A percentile compares a stretch with the other conserved stretches of the same genome.
Conservation (phyloP, 2,329 filamentous ascomycete species). For the Paecilomyces dactylethromorphus region DNA sequence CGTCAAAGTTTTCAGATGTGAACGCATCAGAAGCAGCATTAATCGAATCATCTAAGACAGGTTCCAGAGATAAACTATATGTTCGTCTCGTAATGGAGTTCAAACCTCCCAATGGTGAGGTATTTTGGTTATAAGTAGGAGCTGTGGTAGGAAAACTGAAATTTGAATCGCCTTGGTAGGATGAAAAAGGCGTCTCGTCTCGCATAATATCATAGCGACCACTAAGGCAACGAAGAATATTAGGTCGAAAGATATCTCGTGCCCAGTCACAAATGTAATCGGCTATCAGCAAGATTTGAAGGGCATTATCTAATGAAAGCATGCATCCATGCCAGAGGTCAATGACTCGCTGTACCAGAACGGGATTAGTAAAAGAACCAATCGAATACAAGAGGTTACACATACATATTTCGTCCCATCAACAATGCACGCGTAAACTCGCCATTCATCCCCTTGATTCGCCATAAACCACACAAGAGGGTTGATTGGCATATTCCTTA, state of each 20-base stretch:
- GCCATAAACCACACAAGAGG: constrained; percentile 12
- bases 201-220: background rate
- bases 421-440: constrained; percentile 10
- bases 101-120: too few species aligned
- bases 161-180: too few species aligned
- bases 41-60: too few species aligned
- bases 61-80: too few species aligned
- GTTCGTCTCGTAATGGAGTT: too few species aligned
- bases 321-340: constrained; percentile 17
- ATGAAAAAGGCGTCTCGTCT: background rate
- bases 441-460: constrained; percentile 11
- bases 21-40: too few species aligned
- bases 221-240: constrained; percentile 4
- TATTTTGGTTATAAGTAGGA: too few species aligned
- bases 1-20: too few species aligned
- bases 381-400: background rate
- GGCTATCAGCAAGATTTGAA: constrained; percentile 20
- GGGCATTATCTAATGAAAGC: constrained; percentile 11
- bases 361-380: background rate
- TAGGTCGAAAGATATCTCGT: constrained; percentile 14
- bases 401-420: constrained; percentile 5
- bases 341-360: constrained; percentile 9
- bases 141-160: too few species aligned
- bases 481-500: background rate
- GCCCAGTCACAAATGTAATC: constrained; percentile 22